Evolutionary conservation across 305 asterid species (phyloP).

Genomic region (Ilex paraguariensis): DNA sequence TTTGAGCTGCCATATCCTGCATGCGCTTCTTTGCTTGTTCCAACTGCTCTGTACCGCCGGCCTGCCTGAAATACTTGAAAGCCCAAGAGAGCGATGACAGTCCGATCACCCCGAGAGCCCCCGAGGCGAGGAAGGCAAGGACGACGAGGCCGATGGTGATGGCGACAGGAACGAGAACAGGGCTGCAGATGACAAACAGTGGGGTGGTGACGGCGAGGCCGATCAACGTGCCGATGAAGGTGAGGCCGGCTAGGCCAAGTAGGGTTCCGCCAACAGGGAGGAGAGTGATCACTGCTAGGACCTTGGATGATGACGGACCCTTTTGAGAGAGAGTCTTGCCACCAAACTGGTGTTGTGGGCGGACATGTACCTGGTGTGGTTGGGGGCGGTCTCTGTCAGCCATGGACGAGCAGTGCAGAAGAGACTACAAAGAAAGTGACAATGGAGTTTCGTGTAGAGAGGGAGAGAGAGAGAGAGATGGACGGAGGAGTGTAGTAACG

Average conservation of each 20-base stretch:
- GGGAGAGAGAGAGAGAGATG: no score
- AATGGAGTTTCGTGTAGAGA: no score
- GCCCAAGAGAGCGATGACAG: not conserved
- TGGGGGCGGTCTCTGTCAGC: not conserved
- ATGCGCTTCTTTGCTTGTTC: conserved; percentile 54
- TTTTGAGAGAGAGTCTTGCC: not conserved
- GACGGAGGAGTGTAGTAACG: no score
- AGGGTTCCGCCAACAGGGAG: conserved; percentile 2
- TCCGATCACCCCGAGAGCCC: not conserved
- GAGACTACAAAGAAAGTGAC: no score
- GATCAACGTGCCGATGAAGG: not conserved
- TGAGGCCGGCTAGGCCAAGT: not conserved
- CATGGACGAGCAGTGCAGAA: not conserved
- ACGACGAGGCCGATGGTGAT: not conserved
- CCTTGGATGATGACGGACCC: not conserved
- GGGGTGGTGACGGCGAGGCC: conserved; percentile 3
- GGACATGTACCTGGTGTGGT: conserved; percentile 1
- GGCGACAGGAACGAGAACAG: not conserved
- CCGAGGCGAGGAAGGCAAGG: not conserved
- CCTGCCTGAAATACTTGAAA: conserved; percentile 12
- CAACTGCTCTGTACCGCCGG: conserved; percentile 48
- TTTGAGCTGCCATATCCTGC: conserved; percentile 44
- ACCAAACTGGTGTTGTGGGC: not conserved
- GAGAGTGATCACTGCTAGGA: not conserved
- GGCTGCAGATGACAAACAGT: not conserved